Conservation (phyloP, 352 stramenopile genomes). For the Phytophthora cryptogea region DNA sequence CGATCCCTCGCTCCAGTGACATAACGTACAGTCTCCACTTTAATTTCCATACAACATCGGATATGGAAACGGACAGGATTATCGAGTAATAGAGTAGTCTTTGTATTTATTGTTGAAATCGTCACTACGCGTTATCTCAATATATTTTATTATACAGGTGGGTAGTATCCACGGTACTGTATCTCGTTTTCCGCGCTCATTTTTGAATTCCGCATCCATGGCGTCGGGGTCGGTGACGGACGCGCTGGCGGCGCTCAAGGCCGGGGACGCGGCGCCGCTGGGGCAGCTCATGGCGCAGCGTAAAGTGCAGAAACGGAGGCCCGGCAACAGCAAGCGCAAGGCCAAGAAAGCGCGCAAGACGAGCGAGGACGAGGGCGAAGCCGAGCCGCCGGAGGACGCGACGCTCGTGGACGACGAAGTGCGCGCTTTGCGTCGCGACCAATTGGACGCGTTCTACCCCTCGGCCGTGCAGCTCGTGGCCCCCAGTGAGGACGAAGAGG, state of each 20-base stretch:
- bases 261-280: conserved; percentile 40
- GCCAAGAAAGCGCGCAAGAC: conserved; percentile 29
- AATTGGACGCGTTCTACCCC: conserved; percentile 61
- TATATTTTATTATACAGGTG: too few species aligned
- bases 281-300: conserved; percentile 40
- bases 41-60: too few species aligned
- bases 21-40: too few species aligned
- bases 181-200: conserved; percentile 4
- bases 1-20: conserved; percentile 5
- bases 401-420: conserved; percentile 58
- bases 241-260: conserved; percentile 47
- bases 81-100: too few species aligned
- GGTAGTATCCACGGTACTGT: too few species aligned
- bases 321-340: conserved; percentile 25
- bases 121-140: too few species aligned
- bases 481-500: conserved; percentile 31
- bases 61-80: too few species aligned
- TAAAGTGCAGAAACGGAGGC: conserved; percentile 34
- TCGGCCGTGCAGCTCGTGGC: conserved; percentile 39
- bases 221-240: conserved; percentile 31
- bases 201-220: conserved; percentile 30
- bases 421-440: conserved; percentile 45
- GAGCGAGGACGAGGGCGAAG: conserved; percentile 17
- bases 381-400: conserved; percentile 9
- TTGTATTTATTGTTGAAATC: too few species aligned